Percentiles rank a stretch among this genome's conserved stretches.
phyloP scores from a whole-genome alignment of 805 yeast genomes.

The Starmerella roubikii region DNA sequence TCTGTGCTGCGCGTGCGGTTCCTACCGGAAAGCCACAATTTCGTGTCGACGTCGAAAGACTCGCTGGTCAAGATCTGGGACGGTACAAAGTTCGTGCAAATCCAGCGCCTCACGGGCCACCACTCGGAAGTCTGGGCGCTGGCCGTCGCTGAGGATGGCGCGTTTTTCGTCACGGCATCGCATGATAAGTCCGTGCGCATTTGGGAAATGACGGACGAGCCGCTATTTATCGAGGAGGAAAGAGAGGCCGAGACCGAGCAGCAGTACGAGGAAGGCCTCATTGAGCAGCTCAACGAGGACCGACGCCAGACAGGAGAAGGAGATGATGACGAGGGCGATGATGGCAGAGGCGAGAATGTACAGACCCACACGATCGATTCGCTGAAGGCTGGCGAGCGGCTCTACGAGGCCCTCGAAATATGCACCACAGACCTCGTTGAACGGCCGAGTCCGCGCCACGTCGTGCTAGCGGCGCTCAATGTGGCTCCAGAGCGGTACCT shows the following conservation, averaged over 20 bases:
- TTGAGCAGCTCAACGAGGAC: slow-evolving; percentile 47
- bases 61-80: slow-evolving; percentile 92
- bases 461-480: slow-evolving; percentile 61
- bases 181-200: slow-evolving; percentile 88
- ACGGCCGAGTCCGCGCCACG: slow-evolving; percentile 32
- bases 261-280: slow-evolving; percentile 65
- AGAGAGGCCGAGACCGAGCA: slow-evolving; percentile 92
- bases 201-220: slow-evolving; percentile 91
- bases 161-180: slow-evolving; percentile 62
- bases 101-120: slow-evolving; percentile 76
- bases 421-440: slow-evolving; percentile 55
- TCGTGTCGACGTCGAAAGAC: slow-evolving; percentile 83
- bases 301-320: background rate
- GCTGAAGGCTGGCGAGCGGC: slow-evolving; percentile 82
- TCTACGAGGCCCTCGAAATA: slow-evolving; percentile 82
- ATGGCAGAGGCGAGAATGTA: slow-evolving; percentile 42
- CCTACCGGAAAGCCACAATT: slow-evolving; percentile 73
- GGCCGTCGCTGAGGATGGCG: slow-evolving; percentile 56
- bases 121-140: slow-evolving; percentile 90
- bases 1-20: slow-evolving; percentile 81
- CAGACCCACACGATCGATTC: slow-evolving; percentile 79
- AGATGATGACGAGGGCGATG: slow-evolving; percentile 30
- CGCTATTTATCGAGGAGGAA: slow-evolving; percentile 94
- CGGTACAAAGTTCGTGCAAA: slow-evolving; percentile 89
- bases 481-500: slow-evolving; percentile 68